Evolutionary conservation across 2,329 filamentous ascomycete genomes (phyloP).

Genomic region (Fusarium xylarioides): DNA sequence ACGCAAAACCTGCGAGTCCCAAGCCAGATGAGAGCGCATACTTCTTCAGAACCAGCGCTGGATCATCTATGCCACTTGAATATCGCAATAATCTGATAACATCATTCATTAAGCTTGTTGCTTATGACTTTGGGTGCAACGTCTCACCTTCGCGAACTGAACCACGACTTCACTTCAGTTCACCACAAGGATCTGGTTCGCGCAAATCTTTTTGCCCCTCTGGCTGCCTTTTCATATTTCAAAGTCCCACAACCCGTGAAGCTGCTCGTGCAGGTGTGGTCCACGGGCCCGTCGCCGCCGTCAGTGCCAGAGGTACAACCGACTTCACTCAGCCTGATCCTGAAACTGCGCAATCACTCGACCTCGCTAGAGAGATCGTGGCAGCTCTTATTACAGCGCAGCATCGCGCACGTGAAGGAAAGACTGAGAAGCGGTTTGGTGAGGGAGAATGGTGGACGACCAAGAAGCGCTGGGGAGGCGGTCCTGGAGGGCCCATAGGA

Average conservation of each 20-base stretch:
- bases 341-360: constrained; percentile 67
- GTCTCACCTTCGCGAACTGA: constrained; percentile 65
- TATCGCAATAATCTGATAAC: constrained; percentile 65
- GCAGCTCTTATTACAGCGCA: constrained; percentile 71
- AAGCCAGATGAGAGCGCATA: constrained; percentile 16
- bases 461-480: constrained; percentile 70
- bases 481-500: constrained; percentile 69
- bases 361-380: constrained; percentile 68
- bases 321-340: constrained; percentile 56
- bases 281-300: constrained; percentile 69
- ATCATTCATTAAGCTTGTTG: constrained; percentile 70
- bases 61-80: constrained; percentile 66
- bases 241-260: constrained; percentile 67
- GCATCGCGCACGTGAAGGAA: constrained; percentile 67
- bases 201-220: constrained; percentile 66
- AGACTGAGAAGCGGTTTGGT: constrained; percentile 64
- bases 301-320: constrained; percentile 66
- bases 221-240: constrained; percentile 67
- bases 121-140: constrained; percentile 73
- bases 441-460: constrained; percentile 70
- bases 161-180: constrained; percentile 65
- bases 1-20: constrained; percentile 17
- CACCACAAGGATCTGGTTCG: constrained; percentile 45
- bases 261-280: constrained; percentile 67
- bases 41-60: constrained; percentile 56